phyloP scores from a whole-genome alignment of 768 basidiomycete genomes.

The Fibroporia radiculosa region DNA sequence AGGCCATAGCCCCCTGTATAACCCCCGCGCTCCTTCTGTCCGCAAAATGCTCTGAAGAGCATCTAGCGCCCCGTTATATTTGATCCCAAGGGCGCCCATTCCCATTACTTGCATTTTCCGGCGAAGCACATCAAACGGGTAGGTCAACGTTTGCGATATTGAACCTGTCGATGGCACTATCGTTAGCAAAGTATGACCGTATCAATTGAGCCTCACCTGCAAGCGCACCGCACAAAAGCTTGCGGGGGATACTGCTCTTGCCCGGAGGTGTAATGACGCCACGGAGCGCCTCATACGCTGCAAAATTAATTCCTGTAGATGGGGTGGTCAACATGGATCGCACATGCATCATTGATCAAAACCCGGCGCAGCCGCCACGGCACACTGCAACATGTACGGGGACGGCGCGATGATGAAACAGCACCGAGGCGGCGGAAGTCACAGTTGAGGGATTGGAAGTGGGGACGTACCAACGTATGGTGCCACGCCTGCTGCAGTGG shows the following conservation, averaged over 20 bases:
- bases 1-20: constrained; percentile 87
- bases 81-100: constrained; percentile 52
- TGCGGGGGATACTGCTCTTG: constrained; percentile 56
- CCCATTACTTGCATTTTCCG: constrained; percentile 95
- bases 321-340: too few relatives aligned
- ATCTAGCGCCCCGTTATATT: constrained; percentile 77
- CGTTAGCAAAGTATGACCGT: too few relatives aligned
- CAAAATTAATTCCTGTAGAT: constrained; percentile 69
- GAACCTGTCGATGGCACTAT: constrained; percentile 42
- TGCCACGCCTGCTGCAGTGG: constrained; percentile 85
- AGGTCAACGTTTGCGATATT: constrained; percentile 90
- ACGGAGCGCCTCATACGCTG: constrained; percentile 82
- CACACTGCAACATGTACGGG: neutral
- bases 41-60: constrained; percentile 62
- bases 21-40: constrained; percentile 66
- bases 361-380: neutral
- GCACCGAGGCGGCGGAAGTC: too few relatives aligned
- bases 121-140: constrained; percentile 91
- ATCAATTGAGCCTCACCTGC: constrained; percentile 65
- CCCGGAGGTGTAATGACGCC: constrained; percentile 77
- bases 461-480: constrained; percentile 52
- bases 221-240: constrained; percentile 79
- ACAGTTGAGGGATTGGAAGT: neutral
- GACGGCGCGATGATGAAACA: too few relatives aligned
- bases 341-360: neutral